Conservation (phyloP, 768 basidiomycete species). For the Amyloporia xantha region DNA sequence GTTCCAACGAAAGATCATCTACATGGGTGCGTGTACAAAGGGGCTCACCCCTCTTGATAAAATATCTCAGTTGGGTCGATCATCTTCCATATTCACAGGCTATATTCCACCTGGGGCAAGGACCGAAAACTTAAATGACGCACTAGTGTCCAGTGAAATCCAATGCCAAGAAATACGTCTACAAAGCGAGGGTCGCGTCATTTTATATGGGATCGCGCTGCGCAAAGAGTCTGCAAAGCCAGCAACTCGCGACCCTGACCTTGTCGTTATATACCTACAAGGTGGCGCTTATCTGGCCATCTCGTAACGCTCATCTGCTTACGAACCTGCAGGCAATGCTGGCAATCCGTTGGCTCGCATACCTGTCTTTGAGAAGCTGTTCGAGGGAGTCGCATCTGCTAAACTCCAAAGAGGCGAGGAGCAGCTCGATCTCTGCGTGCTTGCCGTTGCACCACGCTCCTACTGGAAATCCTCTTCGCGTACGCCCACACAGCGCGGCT, state of each 20-base stretch:
- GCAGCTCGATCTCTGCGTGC: slow-evolving; percentile 16
- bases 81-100: too few species aligned
- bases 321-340: slow-evolving; percentile 36
- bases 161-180: slow-evolving; percentile 24
- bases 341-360: slow-evolving; percentile 41
- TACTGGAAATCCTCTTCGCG: slow-evolving; percentile 41
- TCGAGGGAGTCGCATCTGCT: slow-evolving; percentile 11
- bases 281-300: slow-evolving; percentile 17
- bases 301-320: background rate
- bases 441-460: slow-evolving; percentile 42
- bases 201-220: slow-evolving; percentile 23
- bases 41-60: background rate
- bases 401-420: background rate
- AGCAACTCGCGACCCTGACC: slow-evolving; percentile 4
- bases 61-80: too few species aligned
- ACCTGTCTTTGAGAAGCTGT: slow-evolving; percentile 33
- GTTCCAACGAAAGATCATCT: slow-evolving; percentile 45
- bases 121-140: slow-evolving; percentile 25
- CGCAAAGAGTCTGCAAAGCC: background rate
- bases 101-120: slow-evolving; percentile 32
- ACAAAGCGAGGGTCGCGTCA: slow-evolving; percentile 12
- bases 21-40: slow-evolving; percentile 30
- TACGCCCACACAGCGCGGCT: slow-evolving; percentile 31
- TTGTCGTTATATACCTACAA: slow-evolving; percentile 31
- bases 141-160: slow-evolving; percentile 20